Base-by-base conservation (phyloP, 2,329 filamentous ascomycete species). In the Calcarisporium arbuscula region DNA sequence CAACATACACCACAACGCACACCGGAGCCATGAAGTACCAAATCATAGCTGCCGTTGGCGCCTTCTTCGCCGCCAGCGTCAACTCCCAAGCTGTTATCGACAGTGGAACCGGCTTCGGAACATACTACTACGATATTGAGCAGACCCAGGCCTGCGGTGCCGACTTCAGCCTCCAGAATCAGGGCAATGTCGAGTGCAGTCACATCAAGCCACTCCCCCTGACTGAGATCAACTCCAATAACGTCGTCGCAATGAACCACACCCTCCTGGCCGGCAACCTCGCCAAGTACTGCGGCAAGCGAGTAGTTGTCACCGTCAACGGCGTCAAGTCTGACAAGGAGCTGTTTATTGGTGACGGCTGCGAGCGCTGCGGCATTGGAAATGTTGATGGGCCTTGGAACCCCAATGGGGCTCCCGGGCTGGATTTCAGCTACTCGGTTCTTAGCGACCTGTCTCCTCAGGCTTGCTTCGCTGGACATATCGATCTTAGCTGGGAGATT, bases 221-320 rank as follows among this genome's bases (percentile, higher is more conserved):
- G 11, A 25, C 42, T 23, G 27, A 42, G 15, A 33, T 44, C 12
- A 27, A 41, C 28, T 34, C 29, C 31, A 41, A 41, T 38, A 28
- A 44, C 25, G n/a, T 44, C 8, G 40, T 44, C 31, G 42, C 42
- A 18, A 44, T 44, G 42, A 43, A 35, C 38, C 41, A 43, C 30
- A 35, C 39, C 10, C 32, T 26, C 5, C 35, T 44, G 14, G 27
- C 35, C 9, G 35, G 20, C 11, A 22, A 39, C n/a, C 22, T 37
- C 10, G 40, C 40, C 25, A 28, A 35, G 25, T 44, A 44, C 30
- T 44, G 42, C 20, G 42, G 42, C 30, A 44, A 43, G 28, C 19
- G 35, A 7, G 40, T 45, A 15, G 28, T 41, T 12, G 40, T 45
- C 21, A 43, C 40, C 15, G 40, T 32, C 30, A 36, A 44, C 22